phyloP scores from a whole-genome alignment of 768 basidiomycete species.

The Tulasnella sp. region DNA sequence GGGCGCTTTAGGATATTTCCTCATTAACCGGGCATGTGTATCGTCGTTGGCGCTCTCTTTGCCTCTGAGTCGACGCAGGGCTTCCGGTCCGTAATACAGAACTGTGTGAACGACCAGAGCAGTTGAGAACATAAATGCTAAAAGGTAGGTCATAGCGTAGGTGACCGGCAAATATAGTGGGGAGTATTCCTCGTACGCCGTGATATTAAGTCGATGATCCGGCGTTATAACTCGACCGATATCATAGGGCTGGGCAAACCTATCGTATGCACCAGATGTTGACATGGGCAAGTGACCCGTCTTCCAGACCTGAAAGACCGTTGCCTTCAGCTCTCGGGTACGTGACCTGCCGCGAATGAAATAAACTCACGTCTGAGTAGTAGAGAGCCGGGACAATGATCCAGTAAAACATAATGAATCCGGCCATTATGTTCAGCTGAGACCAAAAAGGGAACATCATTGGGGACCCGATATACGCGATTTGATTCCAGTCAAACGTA shows the following conservation, averaged over 20 bases:
- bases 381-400: constrained; percentile 88
- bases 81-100: constrained; percentile 49
- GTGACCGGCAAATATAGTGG: constrained; percentile 49
- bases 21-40: constrained; percentile 54
- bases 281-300: constrained; percentile 51
- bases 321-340: neutral
- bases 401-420: constrained; percentile 93
- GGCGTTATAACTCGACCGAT: constrained; percentile 45
- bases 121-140: constrained; percentile 49
- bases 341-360: neutral
- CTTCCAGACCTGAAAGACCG: constrained; percentile 45
- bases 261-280: constrained; percentile 46
- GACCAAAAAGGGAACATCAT: constrained; percentile 96
- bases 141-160: constrained; percentile 49
- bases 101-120: constrained; percentile 50
- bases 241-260: constrained; percentile 50
- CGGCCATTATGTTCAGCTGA: constrained; percentile 80
- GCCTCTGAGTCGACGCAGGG: constrained; percentile 42
- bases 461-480: constrained; percentile 72
- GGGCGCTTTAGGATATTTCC: constrained; percentile 49
- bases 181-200: constrained; percentile 53
- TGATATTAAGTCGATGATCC: constrained; percentile 45
- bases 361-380: constrained; percentile 80
- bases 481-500: constrained; percentile 91
- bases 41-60: constrained; percentile 49